These are phyloP conservation scores for Parafenestella ontariensis DNA, from an alignment of 2,329 filamentous ascomycete genomes.

Conservation along the genomic window DNA sequence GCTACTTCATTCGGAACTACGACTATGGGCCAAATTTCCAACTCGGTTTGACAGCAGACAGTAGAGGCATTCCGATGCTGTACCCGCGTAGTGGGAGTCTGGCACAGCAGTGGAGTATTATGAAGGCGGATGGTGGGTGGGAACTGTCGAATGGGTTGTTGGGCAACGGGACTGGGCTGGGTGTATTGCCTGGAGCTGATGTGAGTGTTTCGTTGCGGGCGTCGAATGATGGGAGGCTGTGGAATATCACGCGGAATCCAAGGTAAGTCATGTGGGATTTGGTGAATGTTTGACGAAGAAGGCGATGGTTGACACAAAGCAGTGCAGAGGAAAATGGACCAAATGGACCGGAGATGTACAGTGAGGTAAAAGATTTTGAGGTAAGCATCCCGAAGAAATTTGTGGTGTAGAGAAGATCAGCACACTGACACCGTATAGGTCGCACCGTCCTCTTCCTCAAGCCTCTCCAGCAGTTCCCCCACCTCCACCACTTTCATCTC, in stretches of 20 bases:
- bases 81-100: conserved; percentile 10
- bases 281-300: not conserved
- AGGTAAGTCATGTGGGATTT: not conserved
- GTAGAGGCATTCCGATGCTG: conserved; percentile 5
- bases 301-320: not conserved
- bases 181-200: not conserved
- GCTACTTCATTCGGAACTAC: conserved; percentile 32
- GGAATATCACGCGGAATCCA: conserved; percentile 19
- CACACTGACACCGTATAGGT: not conserved
- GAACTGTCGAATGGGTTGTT: conserved; percentile 16
- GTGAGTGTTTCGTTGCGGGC: conserved; percentile 12
- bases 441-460: not conserved
- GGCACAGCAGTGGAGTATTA: conserved; percentile 22
- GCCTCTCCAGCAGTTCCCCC: not conserved
- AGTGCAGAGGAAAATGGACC: conserved; percentile 5
- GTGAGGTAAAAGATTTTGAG: not conserved
- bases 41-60: conserved; percentile 11
- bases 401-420: not conserved
- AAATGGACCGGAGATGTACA: not conserved
- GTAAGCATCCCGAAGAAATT: not conserved
- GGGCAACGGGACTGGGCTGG: not conserved
- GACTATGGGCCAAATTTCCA: conserved; percentile 20
- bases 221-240: conserved; percentile 4
- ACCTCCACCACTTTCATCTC: not conserved
- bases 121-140: conserved; percentile 6